Base-by-base conservation (phyloP, 192 early-diverging fungal genomes). In the Umbelopsis vinacea region DNA sequence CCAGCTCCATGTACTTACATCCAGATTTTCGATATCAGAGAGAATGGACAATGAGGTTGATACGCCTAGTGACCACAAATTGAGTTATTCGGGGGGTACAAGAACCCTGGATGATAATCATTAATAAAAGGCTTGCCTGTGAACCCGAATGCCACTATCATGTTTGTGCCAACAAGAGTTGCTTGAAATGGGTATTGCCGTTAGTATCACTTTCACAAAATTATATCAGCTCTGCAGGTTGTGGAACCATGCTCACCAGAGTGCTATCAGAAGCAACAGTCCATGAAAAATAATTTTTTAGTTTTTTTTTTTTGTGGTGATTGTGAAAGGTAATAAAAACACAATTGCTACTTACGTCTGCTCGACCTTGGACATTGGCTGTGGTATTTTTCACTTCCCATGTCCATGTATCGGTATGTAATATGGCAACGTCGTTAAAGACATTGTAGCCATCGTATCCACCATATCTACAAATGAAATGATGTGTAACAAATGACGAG, bases 131-230 rank as follows among this genome's bases (percentile, higher is more conserved):
- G 22, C 17, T 52, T 68, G 68, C 76, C 76, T 46, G 76, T 77
- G 52, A 77, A 77, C 40, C 76, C 76, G 63, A 77, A 77, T 22
- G 76, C 76, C 46, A 77, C 76, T 48, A 77, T 77, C 76, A 77
- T 77, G 38, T 73, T 77, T 17, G 53, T 77, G 40, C 71, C 68
- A 33, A 77, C 52, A 22, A 77, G 29, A 3, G 76, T 77, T 33
- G 76, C 76, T 77, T 46, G 19, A 46, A 38, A 45, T 57, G 66
- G 33, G 50, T 17, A 68, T 19, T 43, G 40, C 19, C 52, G 47
- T 63, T 63, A 19, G 57, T 35, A 50, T 50, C 48, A 50, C 48
- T 21, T 50, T 50, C 48, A n/a, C 48, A 50, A 8, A 17, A 17
- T 6, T 21, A 10, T 21, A 19, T 50, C 3, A 54, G 53, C 23